A percentile compares a stretch with the other conserved stretches of the same genome.
phyloP scores from a whole-genome alignment of 805 yeast species.

The Brettanomyces bruxellensis region DNA sequence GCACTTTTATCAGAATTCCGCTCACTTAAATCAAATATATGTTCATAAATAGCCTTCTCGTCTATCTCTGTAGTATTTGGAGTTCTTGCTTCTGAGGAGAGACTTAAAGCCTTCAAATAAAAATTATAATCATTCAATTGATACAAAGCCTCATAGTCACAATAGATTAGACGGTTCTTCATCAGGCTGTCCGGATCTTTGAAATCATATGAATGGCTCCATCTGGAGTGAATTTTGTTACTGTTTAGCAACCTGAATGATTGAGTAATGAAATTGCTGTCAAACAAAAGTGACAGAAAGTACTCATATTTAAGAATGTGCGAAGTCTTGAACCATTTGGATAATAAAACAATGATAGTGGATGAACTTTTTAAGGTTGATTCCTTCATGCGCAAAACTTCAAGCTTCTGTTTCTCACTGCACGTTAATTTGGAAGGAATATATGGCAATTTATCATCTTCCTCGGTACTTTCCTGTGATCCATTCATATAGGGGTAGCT shows the following conservation, averaged over 20 bases:
- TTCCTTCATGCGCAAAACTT: constrained; percentile 53
- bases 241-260: constrained; percentile 26
- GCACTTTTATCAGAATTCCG: constrained; percentile 8
- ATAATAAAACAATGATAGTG: constrained; percentile 40
- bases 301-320: constrained; percentile 78
- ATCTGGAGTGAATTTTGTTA: constrained; percentile 20
- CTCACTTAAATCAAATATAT: constrained; percentile 11
- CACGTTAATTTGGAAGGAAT: constrained; percentile 9
- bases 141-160: constrained; percentile 23
- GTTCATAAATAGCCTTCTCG: constrained; percentile 8
- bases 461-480: background rate
- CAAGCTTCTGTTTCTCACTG: constrained; percentile 34
- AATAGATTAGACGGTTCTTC: constrained; percentile 22
- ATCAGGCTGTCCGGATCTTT: constrained; percentile 19
- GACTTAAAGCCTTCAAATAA: constrained; percentile 12
- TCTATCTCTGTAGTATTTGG: constrained; percentile 3
- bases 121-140: constrained; percentile 19
- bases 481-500: background rate
- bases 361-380: constrained; percentile 50
- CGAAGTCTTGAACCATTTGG: constrained; percentile 71
- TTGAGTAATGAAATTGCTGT: constrained; percentile 45
- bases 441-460: constrained; percentile 9
- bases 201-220: constrained; percentile 17
- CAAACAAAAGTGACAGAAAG: constrained; percentile 62
- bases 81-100: constrained; percentile 5